These are phyloP conservation scores for Vigna reflexopilosa DNA, from an alignment of 306 rosid species.

Conservation along the genomic window DNA sequence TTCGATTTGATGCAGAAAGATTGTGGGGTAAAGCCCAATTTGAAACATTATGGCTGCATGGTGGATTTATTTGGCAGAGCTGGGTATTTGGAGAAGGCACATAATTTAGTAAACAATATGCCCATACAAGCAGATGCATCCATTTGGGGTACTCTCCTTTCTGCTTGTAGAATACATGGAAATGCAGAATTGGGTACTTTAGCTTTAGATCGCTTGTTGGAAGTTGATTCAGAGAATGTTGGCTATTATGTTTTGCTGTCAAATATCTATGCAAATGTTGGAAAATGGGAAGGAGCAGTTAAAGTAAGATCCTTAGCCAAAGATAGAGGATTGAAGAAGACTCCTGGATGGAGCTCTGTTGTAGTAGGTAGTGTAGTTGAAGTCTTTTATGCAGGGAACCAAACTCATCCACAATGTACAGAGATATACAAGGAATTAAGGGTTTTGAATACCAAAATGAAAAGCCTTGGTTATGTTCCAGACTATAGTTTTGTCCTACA, in stretches of 20 bases:
- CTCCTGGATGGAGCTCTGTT: conserved; percentile 60
- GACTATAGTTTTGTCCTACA: conserved; percentile 58
- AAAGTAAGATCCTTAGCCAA: conserved; percentile 52
- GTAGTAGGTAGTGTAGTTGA: conserved; percentile 51
- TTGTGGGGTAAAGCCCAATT: conserved; percentile 49
- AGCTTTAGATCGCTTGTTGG: conserved; percentile 50
- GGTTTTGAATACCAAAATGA: conserved; percentile 53
- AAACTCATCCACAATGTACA: conserved; percentile 49
- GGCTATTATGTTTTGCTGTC: conserved; percentile 62
- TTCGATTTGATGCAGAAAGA: conserved; percentile 54
- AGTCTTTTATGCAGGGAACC: conserved; percentile 62
- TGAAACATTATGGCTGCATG: conserved; percentile 63
- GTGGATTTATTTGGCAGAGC: conserved; percentile 62
- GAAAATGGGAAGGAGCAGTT: conserved; percentile 56
- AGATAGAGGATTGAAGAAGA: conserved; percentile 49
- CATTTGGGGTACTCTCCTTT: conserved; percentile 61
- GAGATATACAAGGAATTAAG: conserved; percentile 55
- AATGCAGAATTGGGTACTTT: conserved; percentile 50
- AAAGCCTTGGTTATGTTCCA: conserved; percentile 60
- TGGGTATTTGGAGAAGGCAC: conserved; percentile 55
- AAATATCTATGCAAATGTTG: conserved; percentile 58
- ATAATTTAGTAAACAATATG: conserved; percentile 52
- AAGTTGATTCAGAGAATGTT: conserved; percentile 57
- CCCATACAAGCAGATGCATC: conserved; percentile 57
- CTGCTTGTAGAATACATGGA: conserved; percentile 59